Conservation (phyloP, 441 rosid species). For the Rhodomyrtus psidioides region DNA sequence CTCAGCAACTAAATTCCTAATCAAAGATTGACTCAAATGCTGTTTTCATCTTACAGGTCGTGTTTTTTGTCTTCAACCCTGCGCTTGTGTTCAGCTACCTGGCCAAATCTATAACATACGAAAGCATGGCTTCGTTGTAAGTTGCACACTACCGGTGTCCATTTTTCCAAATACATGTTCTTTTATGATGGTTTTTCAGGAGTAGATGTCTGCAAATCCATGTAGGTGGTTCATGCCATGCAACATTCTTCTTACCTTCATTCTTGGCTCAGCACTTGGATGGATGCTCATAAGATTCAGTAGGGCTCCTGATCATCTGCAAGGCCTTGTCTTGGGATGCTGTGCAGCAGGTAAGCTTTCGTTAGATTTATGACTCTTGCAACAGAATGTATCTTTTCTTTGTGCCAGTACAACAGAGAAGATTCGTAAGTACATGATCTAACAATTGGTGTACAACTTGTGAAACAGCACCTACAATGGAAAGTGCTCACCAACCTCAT, state of each 20-base stretch:
- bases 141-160: not conserved
- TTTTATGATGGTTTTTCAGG: not conserved
- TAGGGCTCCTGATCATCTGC: slow-evolving; percentile 52
- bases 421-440: not conserved
- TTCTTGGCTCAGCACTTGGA: slow-evolving; percentile 65
- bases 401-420: not conserved
- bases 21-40: not conserved
- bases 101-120: slow-evolving; percentile 33
- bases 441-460: not conserved
- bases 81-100: slow-evolving; percentile 40
- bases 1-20: not conserved
- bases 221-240: slow-evolving; percentile 94
- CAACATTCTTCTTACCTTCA: slow-evolving; percentile 60
- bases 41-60: slow-evolving; percentile 19
- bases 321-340: slow-evolving; percentile 70
- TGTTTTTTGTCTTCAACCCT: slow-evolving; percentile 51
- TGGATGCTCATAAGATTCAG: slow-evolving; percentile 62
- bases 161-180: not conserved
- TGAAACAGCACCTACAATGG: not conserved
- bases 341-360: slow-evolving; percentile 61
- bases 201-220: not conserved
- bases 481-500: not conserved
- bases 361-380: not conserved
- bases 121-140: slow-evolving; percentile 38
- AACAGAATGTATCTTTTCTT: not conserved